Base-by-base conservation (phyloP, 2,329 filamentous ascomycete genomes). In the Penicillium paneum region DNA sequence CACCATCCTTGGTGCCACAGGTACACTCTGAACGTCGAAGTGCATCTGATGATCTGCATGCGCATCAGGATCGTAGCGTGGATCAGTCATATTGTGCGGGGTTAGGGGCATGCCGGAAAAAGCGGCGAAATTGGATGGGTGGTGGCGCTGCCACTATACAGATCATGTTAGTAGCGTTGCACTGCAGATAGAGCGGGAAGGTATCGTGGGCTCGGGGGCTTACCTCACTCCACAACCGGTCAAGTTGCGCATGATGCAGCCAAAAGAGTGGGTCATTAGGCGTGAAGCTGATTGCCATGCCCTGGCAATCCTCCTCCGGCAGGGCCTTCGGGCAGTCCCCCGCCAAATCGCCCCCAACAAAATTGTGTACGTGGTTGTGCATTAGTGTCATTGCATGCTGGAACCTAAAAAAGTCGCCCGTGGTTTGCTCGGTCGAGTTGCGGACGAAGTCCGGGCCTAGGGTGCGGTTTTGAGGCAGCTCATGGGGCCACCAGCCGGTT, bases 201-300 rank as follows among this genome's bases (percentile, higher is more conserved):
- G 2, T 34, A 34, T 5, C 5, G 15, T 15, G 2, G 13, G 15
- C n/a, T 7, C 3, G 36, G 36, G 36, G 17, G 36, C 36, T 8
- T 3, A 40, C 46, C 35, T 49, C 15, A 31, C 17, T 49, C 46
- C 46, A 52, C 31, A 52, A 45, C 49, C 49, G 49, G 40, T 52
- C 49, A 13, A 52, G 49, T 29, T 52, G 49, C 10, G 41, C 32
- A 52, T 52, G 49, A 46, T 52, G 49, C 29, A 52, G 49, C 49
- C 49, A 52, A 52, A 52, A 52, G 21, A 52, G 49, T 8, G 49
- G 49, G 32, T 52, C 49, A 52, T 52, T 52, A 36, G 49, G 49
- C 41, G 49, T 52, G 41, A 52, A 52, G 31, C 32, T 52, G 7
- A 21, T 10, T 52, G 41, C 49, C 41, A 52, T 52, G 13, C 10